Percentiles rank a stretch among this genome's conserved stretches.
Conservation (phyloP, 2,329 filamentous ascomycete genomes). For the Epichloe gansuensis region DNA sequence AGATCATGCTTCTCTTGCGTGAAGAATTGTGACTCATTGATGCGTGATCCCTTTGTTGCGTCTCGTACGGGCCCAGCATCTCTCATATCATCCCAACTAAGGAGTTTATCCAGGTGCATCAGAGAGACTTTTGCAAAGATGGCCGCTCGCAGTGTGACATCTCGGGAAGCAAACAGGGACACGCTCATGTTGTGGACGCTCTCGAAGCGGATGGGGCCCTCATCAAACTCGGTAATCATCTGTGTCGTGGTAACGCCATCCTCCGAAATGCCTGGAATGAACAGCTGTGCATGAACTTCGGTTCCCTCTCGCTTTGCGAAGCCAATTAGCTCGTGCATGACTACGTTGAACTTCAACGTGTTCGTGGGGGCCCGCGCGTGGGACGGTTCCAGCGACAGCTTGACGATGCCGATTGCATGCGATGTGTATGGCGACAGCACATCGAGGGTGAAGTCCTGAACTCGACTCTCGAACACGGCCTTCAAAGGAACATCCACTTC, state of each 20-base stretch:
- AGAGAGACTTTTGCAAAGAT: slow-evolving; percentile 83
- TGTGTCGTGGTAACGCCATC: slow-evolving; percentile 90
- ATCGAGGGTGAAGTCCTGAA: slow-evolving; percentile 88
- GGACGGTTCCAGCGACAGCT: slow-evolving; percentile 83
- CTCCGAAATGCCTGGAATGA: slow-evolving; percentile 80
- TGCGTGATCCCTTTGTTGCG: slow-evolving; percentile 47
- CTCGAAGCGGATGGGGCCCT: slow-evolving; percentile 83
- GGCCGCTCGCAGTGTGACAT: slow-evolving; percentile 68
- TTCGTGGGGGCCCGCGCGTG: slow-evolving; percentile 84
- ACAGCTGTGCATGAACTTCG: slow-evolving; percentile 92
- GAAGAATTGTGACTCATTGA: slow-evolving; percentile 86
- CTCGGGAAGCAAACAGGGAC: slow-evolving; percentile 56
- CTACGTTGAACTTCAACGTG: slow-evolving; percentile 94
- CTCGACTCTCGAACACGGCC: slow-evolving; percentile 85
- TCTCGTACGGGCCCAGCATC: slow-evolving; percentile 53
- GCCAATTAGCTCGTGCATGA: slow-evolving; percentile 91
- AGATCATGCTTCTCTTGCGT: slow-evolving; percentile 90
- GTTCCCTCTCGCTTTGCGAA: slow-evolving; percentile 94
- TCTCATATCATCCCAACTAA: slow-evolving; percentile 98
- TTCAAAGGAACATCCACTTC: slow-evolving; percentile 86
- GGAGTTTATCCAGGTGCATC: slow-evolving; percentile 92
- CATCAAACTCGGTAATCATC: slow-evolving; percentile 88
- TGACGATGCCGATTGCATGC: slow-evolving; percentile 80
- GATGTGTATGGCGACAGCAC: slow-evolving; percentile 86
- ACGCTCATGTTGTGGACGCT: slow-evolving; percentile 98